Base-by-base conservation (phyloP, 2,329 filamentous ascomycete species). In the Fusarium annulatum region DNA sequence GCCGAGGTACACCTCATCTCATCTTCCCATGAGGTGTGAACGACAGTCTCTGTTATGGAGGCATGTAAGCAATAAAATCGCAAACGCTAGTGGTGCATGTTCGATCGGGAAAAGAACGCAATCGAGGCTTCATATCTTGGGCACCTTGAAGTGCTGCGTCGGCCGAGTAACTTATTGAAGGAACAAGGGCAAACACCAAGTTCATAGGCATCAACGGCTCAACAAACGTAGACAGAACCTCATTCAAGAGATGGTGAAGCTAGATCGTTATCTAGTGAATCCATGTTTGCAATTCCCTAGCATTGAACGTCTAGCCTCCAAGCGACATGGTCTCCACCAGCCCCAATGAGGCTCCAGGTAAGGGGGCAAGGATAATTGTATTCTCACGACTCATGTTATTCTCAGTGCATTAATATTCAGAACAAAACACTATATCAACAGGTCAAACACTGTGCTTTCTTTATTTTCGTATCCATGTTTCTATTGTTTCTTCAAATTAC, bases 1-100 rank as follows among this genome's bases (percentile, higher is more conserved):
- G 46, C 74, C 74, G 74, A 76, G 74, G 74, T 68, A 60, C 49
- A 46, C 23, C 48, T 30, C 33, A 14, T 46, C 60, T 48, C 42
- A 46, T 53, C 23, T 21, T 39, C n/a, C 26, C 55, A 36, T 53
- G 19, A 39, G 52, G 9, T 34, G 30, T 12, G 30, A 30, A 30
- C 30, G 30, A 52, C 45, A 57, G 9, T 30, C 23, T 19, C 9
- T 45, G 16, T 56, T 19, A 43, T 43, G 16, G 21, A 34, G 18
- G 30, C 7, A 21, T 11, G 16, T 26, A 23, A 23, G 28, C 12
- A 34, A 34, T 21, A 39, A 28, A 53, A 16, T 18, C 23, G 18
- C 23, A 28, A 58, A 33, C 7, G 3, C 30, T 36, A 18, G 23
- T 34, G 55, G 41, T n/a, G 19, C 15, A 39, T 21, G 10, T 19